phyloP scores from a whole-genome alignment of 495 filamentous ascomycete species.

The Lophiotrema nucula region DNA sequence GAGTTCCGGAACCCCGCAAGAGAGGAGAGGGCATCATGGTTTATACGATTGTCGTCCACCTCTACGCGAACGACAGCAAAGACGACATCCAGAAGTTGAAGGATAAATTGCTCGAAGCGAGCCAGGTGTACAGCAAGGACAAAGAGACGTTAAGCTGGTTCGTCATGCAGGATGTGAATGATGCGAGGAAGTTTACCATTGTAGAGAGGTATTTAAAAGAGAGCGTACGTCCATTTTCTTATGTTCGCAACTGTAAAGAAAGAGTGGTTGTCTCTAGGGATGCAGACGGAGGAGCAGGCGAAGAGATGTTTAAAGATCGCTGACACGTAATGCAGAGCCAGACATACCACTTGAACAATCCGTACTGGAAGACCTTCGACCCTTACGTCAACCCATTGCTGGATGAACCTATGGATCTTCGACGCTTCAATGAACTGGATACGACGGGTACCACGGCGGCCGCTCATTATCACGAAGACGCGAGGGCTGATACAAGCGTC shows the following conservation, averaged over 20 bases:
- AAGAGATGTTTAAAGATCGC: not conserved
- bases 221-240: conserved; percentile 34
- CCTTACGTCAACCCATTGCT: conserved; percentile 63
- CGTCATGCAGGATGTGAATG: conserved; percentile 64
- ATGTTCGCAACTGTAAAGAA: not conserved
- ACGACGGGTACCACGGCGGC: conserved; percentile 29
- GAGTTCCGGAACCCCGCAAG: too few species aligned
- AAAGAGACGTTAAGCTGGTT: conserved; percentile 67
- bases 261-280: too few species aligned
- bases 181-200: conserved; percentile 65
- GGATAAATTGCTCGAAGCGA: conserved; percentile 66
- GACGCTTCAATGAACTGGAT: conserved; percentile 60
- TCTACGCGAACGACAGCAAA: conserved; percentile 62
- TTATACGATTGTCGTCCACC: conserved; percentile 59
- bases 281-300: too few species aligned
- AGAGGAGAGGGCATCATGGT: conserved; percentile 45
- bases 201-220: conserved; percentile 66
- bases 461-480: conserved; percentile 20
- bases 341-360: conserved; percentile 63
- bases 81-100: conserved; percentile 61
- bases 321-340: conserved; percentile 45
- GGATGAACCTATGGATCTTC: conserved; percentile 62
- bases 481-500: conserved; percentile 6
- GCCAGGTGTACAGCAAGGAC: conserved; percentile 62
- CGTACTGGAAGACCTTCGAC: conserved; percentile 71